These are phyloP conservation scores for Gnomoniopsis smithogilvyi DNA, from an alignment of 2,329 filamentous ascomycete genomes.

Conservation along the genomic window DNA sequence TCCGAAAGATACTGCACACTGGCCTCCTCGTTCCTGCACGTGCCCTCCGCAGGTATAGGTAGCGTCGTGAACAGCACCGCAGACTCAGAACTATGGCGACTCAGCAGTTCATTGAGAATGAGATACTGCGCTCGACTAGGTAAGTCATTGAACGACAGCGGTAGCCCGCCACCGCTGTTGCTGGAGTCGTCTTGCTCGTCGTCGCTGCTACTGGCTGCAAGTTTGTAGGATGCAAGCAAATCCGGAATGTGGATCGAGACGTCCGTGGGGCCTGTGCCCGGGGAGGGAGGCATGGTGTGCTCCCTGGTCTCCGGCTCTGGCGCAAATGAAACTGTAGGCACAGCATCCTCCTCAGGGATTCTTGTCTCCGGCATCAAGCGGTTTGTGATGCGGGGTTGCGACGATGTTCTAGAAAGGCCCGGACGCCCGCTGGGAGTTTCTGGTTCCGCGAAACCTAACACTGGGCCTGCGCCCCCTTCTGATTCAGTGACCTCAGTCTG, in stretches of 20 bases:
- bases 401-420: slow-evolving; percentile 42
- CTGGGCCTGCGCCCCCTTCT: slow-evolving; percentile 63
- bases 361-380: slow-evolving; percentile 60
- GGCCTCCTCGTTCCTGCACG: slow-evolving; percentile 64
- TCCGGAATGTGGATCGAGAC: slow-evolving; percentile 41
- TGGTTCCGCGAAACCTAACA: slow-evolving; percentile 69
- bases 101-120: slow-evolving; percentile 82
- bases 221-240: slow-evolving; percentile 38
- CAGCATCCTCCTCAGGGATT: slow-evolving; percentile 53
- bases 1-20: slow-evolving; percentile 74
- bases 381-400: slow-evolving; percentile 57
- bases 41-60: slow-evolving; percentile 76
- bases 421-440: slow-evolving; percentile 33
- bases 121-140: slow-evolving; percentile 82
- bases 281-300: slow-evolving; percentile 45
- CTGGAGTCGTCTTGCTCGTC: slow-evolving; percentile 35
- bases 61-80: slow-evolving; percentile 81
- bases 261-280: slow-evolving; percentile 25
- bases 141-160: slow-evolving; percentile 82
- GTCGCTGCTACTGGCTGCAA: slow-evolving; percentile 23
- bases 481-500: slow-evolving; percentile 59
- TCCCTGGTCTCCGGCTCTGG: slow-evolving; percentile 33
- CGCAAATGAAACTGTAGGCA: slow-evolving; percentile 64
- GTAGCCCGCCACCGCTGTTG: slow-evolving; percentile 59
- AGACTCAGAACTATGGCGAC: slow-evolving; percentile 63